Evolutionary conservation across 225 moss, liverwort and hornwort genomes (phyloP).

Genomic region (Lunularia cruciata): DNA sequence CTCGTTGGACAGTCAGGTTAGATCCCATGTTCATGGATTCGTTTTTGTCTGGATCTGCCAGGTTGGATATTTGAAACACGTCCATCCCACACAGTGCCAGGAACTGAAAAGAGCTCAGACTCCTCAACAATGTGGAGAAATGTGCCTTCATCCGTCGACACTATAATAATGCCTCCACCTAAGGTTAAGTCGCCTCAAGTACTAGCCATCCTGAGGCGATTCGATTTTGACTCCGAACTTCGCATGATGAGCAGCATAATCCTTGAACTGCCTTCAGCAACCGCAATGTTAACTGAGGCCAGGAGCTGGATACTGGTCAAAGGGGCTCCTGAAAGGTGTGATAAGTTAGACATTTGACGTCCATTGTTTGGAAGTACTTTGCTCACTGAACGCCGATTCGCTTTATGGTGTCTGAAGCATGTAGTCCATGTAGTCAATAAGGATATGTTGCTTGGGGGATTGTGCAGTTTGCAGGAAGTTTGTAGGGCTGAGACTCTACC

Average conservation of each 20-base stretch:
- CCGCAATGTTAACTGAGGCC: too few species aligned
- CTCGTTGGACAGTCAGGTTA: not conserved
- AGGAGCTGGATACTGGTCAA: conserved; percentile 17
- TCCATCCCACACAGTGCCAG: not conserved
- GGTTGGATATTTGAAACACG: conserved; percentile 6
- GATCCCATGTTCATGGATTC: not conserved
- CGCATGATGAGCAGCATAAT: conserved; percentile 10
- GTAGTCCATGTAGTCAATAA: too few species aligned
- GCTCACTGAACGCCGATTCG: too few species aligned
- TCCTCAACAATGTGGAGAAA: not conserved
- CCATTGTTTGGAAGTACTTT: too few species aligned
- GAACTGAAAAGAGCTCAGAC: not conserved
- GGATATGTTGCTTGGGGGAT: too few species aligned
- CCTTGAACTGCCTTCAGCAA: not conserved
- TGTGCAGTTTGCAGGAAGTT: conserved; percentile 14
- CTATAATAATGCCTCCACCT: not conserved
- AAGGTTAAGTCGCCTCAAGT: not conserved
- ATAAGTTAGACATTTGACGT: too few species aligned
- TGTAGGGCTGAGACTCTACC: conserved; percentile 10
- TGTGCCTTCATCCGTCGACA: not conserved
- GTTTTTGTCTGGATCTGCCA: not conserved
- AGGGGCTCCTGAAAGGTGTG: conserved; percentile 18
- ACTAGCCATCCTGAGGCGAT: conserved; percentile 8
- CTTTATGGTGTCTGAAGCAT: too few species aligned
- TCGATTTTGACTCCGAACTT: conserved; percentile 13